Conservation (phyloP, 257 asterid genomes). For the Solanum sitiens region DNA sequence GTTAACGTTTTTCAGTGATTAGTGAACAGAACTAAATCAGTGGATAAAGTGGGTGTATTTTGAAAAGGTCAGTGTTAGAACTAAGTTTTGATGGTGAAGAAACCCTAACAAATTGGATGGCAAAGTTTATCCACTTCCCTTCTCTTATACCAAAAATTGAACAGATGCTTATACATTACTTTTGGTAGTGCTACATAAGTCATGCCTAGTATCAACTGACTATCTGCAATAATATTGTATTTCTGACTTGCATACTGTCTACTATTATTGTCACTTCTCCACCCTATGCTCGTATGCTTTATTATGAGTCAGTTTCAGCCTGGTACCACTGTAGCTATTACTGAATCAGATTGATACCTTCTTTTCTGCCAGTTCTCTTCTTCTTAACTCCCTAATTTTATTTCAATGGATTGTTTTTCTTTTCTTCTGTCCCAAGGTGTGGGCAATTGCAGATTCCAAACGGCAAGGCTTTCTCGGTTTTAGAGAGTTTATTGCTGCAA, state of each 20-base stretch:
- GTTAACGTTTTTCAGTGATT: neutral
- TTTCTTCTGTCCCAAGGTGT: constrained; percentile 36
- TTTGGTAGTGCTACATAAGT: neutral
- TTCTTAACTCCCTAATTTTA: neutral
- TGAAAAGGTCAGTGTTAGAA: neutral
- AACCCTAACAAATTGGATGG: neutral
- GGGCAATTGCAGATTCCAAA: constrained; percentile 94
- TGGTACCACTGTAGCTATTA: neutral
- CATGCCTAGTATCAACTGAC: neutral
- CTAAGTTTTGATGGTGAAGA: neutral
- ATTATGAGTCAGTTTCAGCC: neutral
- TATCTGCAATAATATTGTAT: neutral
- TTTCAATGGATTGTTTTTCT: neutral
- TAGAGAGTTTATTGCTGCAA: constrained; percentile 71
- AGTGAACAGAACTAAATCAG: neutral
- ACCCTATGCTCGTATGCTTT: neutral
- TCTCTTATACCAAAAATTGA: neutral
- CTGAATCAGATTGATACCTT: neutral
- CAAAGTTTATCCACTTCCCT: neutral
- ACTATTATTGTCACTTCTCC: neutral
- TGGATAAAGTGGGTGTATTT: neutral
- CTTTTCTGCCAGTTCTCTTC: neutral
- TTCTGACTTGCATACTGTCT: neutral
- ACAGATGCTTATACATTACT: neutral
- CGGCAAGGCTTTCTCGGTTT: constrained; percentile 94